phyloP scores from a whole-genome alignment of 2,329 filamentous ascomycete genomes.

The Fusarium sp. region DNA sequence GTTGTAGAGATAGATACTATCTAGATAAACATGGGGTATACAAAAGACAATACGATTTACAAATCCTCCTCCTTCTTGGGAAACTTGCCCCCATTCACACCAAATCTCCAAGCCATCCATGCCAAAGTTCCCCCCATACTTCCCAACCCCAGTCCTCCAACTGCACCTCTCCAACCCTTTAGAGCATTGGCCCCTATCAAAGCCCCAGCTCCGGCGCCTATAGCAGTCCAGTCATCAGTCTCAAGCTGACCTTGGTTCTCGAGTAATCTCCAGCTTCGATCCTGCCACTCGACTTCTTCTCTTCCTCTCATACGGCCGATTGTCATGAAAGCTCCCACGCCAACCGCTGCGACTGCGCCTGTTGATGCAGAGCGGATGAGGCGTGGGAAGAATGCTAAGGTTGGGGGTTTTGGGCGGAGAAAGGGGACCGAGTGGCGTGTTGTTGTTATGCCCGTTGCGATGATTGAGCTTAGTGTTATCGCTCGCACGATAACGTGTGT shows the following conservation, averaged over 20 bases:
- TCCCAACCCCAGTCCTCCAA: conserved; percentile 60
- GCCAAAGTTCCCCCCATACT: conserved; percentile 60
- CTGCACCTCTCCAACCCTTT: conserved; percentile 51
- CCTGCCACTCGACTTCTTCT: conserved; percentile 71
- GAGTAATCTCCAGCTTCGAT: conserved; percentile 70
- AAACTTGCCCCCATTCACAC: conserved; percentile 57
- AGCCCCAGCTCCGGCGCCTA: conserved; percentile 53
- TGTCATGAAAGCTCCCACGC: conserved; percentile 56
- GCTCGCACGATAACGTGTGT: conserved; percentile 68
- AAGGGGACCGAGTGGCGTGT: conserved; percentile 46
- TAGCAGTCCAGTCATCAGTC: conserved; percentile 65
- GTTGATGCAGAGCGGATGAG: conserved; percentile 59
- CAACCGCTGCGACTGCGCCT: conserved; percentile 57
- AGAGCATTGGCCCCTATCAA: conserved; percentile 46
- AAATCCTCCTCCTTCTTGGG: conserved; percentile 38
- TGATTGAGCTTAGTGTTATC: conserved; percentile 62
- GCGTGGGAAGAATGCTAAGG: conserved; percentile 45
- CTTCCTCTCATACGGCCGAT: conserved; percentile 63
- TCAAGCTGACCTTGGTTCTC: conserved; percentile 67
- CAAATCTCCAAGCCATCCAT: conserved; percentile 62
- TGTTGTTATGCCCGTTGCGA: conserved; percentile 56
- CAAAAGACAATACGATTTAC: not conserved
- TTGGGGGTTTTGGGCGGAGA: conserved; percentile 45
- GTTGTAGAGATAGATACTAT: conserved; percentile 42
- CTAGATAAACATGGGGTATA: not conserved